phyloP scores from a whole-genome alignment of 192 early-diverging fungal species.

The Mortierella antarctica region DNA sequence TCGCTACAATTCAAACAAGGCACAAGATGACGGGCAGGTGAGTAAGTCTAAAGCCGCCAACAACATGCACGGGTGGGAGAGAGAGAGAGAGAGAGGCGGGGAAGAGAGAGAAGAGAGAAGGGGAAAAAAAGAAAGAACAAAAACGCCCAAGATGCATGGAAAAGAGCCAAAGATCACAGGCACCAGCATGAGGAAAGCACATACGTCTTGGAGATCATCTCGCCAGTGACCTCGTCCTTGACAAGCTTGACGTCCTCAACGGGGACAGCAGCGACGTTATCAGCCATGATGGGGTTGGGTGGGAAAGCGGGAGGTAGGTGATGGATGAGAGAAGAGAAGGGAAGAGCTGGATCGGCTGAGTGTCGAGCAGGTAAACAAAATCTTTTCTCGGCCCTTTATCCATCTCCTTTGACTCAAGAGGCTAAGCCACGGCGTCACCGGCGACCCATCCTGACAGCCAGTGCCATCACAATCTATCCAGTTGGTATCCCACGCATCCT shows the following conservation, averaged over 20 bases:
- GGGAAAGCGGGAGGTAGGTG: background rate
- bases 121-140: background rate
- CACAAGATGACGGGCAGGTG: background rate
- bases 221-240: slow-evolving; percentile 88
- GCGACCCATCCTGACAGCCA: no score
- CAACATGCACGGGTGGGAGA: background rate
- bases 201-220: slow-evolving; percentile 94
- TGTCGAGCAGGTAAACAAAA: no score
- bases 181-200: slow-evolving; percentile 27
- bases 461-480: no score
- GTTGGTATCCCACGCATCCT: no score
- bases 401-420: no score
- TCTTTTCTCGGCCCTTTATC: no score
- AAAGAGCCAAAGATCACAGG: background rate
- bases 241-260: slow-evolving; percentile 62
- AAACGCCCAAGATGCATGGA: background rate
- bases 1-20: slow-evolving; percentile 67
- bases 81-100: background rate
- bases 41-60: background rate
- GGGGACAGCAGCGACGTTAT: slow-evolving; percentile 18
- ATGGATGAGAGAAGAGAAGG: background rate
- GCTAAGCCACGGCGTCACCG: no score
- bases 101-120: background rate
- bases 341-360: slow-evolving; percentile 1
- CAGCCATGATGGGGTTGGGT: slow-evolving; percentile 23